Percentiles rank a stretch among this genome's conserved stretches.
Evolutionary conservation across 345 rosid genomes (phyloP).

Genomic region (Acer campestre): DNA sequence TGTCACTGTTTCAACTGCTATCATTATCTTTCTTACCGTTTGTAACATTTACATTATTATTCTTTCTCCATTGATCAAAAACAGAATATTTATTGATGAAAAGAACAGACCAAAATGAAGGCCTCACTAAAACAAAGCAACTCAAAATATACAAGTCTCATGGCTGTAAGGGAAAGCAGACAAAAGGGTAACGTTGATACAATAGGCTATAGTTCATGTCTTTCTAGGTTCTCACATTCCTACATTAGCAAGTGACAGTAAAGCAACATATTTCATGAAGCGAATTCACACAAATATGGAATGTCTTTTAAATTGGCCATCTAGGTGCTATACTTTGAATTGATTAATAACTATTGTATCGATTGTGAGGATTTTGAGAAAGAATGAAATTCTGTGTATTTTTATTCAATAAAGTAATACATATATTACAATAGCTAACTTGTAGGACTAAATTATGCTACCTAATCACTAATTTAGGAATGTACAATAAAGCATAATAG

Average conservation of each 20-base stretch:
- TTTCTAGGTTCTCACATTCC: background rate
- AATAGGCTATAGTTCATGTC: background rate
- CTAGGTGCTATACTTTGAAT: background rate
- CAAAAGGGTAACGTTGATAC: background rate
- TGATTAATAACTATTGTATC: background rate
- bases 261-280: background rate
- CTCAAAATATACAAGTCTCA: background rate
- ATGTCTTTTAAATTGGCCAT: background rate
- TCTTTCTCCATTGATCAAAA: background rate
- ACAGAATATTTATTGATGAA: background rate
- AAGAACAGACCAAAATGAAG: background rate
- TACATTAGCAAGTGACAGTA: background rate
- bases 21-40: background rate
- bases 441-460: too few species aligned
- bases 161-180: background rate
- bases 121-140: background rate
- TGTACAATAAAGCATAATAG: too few species aligned
- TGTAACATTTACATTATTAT: background rate
- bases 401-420: too few species aligned
- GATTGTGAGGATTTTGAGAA: too few species aligned
- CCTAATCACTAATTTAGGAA: too few species aligned
- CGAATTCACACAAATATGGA: background rate
- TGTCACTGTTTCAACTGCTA: background rate
- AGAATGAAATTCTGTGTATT: too few species aligned
- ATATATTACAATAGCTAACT: too few species aligned